Base-by-base conservation (phyloP, 2,329 filamentous ascomycete species). In the Aspergillus ruber region DNA sequence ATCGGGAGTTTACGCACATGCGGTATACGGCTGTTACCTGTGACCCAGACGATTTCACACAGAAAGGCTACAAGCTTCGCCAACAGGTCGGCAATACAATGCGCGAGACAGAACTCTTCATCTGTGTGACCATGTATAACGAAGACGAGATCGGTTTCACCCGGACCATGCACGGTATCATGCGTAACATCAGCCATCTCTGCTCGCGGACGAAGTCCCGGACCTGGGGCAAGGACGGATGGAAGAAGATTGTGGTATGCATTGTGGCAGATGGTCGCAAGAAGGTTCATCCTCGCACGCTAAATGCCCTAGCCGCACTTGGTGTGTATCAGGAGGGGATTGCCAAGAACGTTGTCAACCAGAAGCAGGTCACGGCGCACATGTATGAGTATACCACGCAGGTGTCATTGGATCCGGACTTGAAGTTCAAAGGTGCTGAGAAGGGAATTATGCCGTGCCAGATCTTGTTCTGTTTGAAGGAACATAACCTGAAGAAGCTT, bases 301-400 rank as follows among this genome's bases (percentile, higher is more conserved):
- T 98, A 1, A 94, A 98, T 65, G 93, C 90, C 5, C 74, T 98
- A 52, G 93, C 94, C 9, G 93, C 93, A 27, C 93, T 98, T 83
- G 93, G 93, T 51, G 90, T 96, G 46, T 98, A 98, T 69, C 93
- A 98, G 69, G 88, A 95, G 64, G 93, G 94, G 25, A 97, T 98
- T 62, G 93, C 93, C 50, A 98, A 98, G 79, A 98, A 98, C 68
- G 84, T 87, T 65, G 93, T 98, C 76, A 98, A 98, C 72, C 85
- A 93, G 62, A 88, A 88, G 58, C 89, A 94, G 52, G 93, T 98
- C 42, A 91, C 90, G 56, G 91, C 90, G 0, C 93, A 98, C 71
- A 88, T 98, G 12, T 98, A 98, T 74, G 93, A 98, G 67, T 98
- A 98, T 72, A 98, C 93, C 0, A 97, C 93, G 0, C 94, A 98